phyloP scores from a whole-genome alignment of 225 moss, liverwort and hornwort genomes.

The Sphagnum contortum region DNA sequence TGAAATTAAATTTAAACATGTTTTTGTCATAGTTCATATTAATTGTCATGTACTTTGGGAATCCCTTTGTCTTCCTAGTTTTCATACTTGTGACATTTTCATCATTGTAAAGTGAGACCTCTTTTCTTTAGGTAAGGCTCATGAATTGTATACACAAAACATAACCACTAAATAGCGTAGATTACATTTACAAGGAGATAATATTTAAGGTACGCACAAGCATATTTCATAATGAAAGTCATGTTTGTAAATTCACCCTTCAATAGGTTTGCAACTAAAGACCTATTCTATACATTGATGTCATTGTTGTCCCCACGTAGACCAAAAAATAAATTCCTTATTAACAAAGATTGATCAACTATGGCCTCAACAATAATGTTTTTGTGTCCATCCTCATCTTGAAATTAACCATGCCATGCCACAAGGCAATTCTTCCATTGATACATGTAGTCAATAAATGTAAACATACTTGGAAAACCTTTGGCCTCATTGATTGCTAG shows the following conservation, averaged over 20 bases:
- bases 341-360: not conserved
- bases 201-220: not conserved
- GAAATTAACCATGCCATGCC: no score
- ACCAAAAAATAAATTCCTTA: not conserved
- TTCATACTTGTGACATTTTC: not conserved
- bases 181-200: not conserved
- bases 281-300: conserved; percentile 3
- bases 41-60: no score
- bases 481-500: no score
- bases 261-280: conserved; percentile 1
- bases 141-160: conserved; percentile 4
- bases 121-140: not conserved
- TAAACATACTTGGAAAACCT: no score
- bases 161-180: not conserved
- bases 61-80: no score
- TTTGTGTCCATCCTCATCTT: no score
- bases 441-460: no score
- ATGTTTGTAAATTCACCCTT: not conserved
- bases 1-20: no score
- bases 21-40: no score
- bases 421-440: no score
- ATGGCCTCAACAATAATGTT: not conserved
- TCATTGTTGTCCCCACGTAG: conserved; percentile 1
- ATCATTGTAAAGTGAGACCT: not conserved
- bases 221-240: not conserved